Base-by-base conservation (phyloP, 2,329 filamentous ascomycete genomes). In the Sporothrix pallida region DNA sequence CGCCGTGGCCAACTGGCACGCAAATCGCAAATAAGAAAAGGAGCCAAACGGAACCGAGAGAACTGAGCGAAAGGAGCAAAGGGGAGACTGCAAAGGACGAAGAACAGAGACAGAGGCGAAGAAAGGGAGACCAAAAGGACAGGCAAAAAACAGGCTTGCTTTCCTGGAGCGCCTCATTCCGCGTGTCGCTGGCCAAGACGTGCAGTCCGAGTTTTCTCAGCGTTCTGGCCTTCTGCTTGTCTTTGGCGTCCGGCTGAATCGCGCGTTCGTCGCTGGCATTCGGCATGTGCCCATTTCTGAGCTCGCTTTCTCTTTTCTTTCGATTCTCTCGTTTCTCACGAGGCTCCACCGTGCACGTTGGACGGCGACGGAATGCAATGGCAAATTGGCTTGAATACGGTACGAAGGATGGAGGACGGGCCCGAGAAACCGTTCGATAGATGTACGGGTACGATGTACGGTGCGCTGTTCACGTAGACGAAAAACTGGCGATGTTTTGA, bases 391-490 rank as follows among this genome's bases (percentile, higher is more conserved):
- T 52, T 23, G 13, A 50, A 17, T 23, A 20, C 4, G 26, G n/a
- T 48, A 67, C 62, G 62, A 6, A 26, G 42, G 10, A 13, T 5
- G 42, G n/a, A 17, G 44, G 8, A 20, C 17, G 31, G 20, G 26
- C 6, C 50, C 46, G 42, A 46, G 2, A 44, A 20, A 8, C n/a
- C 13, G 50, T 31, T 58, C 52, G 68, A 12, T 70, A 46, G 68
- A n/a, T 42, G 7, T 37, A 37, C 31, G 31, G 20, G n/a, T 48
- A 50, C 65, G 46, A 23, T 31, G 42, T 17, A 37, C 37, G 26
- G 17, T 46, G 48, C 62, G 37, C 8, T 63, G 44, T n/a, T 44
- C n/a, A 26, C 13, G 13, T 15, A 74, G 76, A 79, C 37, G 37
- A 42, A 20, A 31, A 52, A 52, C 26, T 26, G 58, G 48, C 48